Evolutionary conservation across 139 green algal species (phyloP).

Genomic region (Coelastrella sp.): DNA sequence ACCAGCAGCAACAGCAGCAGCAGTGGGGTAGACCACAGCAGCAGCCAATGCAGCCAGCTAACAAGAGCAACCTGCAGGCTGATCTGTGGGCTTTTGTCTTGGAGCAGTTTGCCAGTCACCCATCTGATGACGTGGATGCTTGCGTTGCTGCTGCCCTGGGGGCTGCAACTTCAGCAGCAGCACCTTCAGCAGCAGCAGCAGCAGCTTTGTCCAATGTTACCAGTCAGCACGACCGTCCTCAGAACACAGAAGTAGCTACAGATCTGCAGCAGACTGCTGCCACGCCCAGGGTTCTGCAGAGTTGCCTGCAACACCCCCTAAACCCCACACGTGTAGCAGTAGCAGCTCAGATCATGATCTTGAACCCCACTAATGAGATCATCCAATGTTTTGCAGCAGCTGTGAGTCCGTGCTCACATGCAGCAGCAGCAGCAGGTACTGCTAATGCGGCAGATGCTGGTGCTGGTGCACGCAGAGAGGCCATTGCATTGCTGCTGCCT

Average conservation of each 20-base stretch:
- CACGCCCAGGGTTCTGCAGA: neutral
- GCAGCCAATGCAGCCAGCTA: neutral
- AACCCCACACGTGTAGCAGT: neutral
- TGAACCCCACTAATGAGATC: neutral
- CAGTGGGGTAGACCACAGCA: neutral
- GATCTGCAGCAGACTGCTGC: neutral
- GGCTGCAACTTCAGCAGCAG: neutral
- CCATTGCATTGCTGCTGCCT: conserved; percentile 47
- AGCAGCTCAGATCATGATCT: conserved; percentile 21
- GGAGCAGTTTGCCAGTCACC: neutral
- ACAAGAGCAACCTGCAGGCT: neutral
- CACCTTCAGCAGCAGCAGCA: conserved; percentile 16
- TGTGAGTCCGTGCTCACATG: neutral
- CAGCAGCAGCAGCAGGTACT: conserved; percentile 6
- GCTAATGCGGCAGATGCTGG: neutral
- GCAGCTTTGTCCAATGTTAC: neutral
- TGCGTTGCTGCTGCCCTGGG: conserved; percentile 8
- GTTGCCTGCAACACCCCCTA: neutral
- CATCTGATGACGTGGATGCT: neutral
- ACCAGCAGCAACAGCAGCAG: conserved; percentile 16
- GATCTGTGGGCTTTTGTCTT: neutral
- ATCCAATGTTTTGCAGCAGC: conserved; percentile 19
- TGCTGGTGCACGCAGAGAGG: neutral
- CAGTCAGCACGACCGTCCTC: neutral
- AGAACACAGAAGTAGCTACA: neutral